Evolutionary conservation across 192 early-diverging fungal species (phyloP).

Genomic region (Borealophlyctis nickersoniae): DNA sequence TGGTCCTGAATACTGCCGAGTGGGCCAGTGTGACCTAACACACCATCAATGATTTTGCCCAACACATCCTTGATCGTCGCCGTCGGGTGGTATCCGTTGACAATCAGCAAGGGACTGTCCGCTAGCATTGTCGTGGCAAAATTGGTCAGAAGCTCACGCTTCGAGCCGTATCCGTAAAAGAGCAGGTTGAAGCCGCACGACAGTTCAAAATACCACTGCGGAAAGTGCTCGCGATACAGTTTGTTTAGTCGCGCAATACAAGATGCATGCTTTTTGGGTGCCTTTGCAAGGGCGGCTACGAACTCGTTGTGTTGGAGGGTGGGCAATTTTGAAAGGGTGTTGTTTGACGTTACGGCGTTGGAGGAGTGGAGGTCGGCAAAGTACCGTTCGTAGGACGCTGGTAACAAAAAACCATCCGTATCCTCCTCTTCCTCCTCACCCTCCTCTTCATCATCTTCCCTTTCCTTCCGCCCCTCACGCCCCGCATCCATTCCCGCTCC

Average conservation of each 20-base stretch:
- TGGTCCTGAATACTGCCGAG: slow-evolving; percentile 63
- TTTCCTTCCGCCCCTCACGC: no score
- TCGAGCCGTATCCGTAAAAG: slow-evolving; percentile 94
- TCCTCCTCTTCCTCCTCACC: slow-evolving; percentile 26
- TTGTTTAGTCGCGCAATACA: slow-evolving; percentile 32
- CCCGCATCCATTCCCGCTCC: not conserved
- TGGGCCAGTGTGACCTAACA: slow-evolving; percentile 37
- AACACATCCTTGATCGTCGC: slow-evolving; percentile 72
- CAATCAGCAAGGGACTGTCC: slow-evolving; percentile 66
- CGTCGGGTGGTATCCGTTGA: slow-evolving; percentile 85
- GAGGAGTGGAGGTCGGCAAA: slow-evolving; percentile 68
- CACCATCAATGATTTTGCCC: slow-evolving; percentile 48
- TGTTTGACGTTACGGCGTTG: slow-evolving; percentile 70
- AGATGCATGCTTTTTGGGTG: slow-evolving; percentile 20
- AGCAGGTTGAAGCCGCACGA: slow-evolving; percentile 79
- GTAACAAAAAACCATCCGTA: slow-evolving; percentile 22
- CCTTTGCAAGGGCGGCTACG: slow-evolving; percentile 12
- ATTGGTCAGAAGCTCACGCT: slow-evolving; percentile 70
- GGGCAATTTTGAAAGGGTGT: slow-evolving; percentile 80
- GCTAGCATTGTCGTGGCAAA: slow-evolving; percentile 59
- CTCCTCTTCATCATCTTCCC: slow-evolving; percentile 9
- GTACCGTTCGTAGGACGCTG: slow-evolving; percentile 41
- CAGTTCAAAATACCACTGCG: slow-evolving; percentile 89
- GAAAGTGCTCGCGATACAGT: slow-evolving; percentile 46
- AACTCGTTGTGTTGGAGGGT: slow-evolving; percentile 71